Percentiles rank a stretch among this genome's conserved stretches.
Evolutionary conservation across 768 basidiomycete genomes (phyloP).

Genomic region (Hemileccinum impolitum): DNA sequence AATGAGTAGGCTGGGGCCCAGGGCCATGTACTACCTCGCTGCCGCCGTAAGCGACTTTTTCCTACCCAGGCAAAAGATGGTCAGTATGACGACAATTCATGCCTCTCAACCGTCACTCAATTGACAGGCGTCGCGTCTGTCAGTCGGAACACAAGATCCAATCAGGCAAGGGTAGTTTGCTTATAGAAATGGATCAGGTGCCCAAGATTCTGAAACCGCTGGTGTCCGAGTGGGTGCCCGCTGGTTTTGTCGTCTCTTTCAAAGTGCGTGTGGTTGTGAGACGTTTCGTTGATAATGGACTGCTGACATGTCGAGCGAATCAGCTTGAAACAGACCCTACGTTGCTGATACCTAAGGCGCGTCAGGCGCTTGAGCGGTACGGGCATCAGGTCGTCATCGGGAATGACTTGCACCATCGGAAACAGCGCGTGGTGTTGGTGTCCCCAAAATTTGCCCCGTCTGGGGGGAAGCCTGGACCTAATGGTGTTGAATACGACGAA

Average conservation of each 20-base stretch:
- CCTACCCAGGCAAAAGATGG: slow-evolving; percentile 87
- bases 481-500: slow-evolving; percentile 44
- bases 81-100: slow-evolving; percentile 35
- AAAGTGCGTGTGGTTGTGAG: slow-evolving; percentile 54
- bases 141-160: slow-evolving; percentile 99
- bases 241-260: slow-evolving; percentile 94
- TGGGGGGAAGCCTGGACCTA: slow-evolving; percentile 7
- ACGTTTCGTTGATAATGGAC: neutral
- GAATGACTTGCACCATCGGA: slow-evolving; percentile 89
- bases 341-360: slow-evolving; percentile 88
- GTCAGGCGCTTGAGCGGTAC: slow-evolving; percentile 84
- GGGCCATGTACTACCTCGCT: slow-evolving; percentile 92
- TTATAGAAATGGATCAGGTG: slow-evolving; percentile 98
- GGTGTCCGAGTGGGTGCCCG: slow-evolving; percentile 89
- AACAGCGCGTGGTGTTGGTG: slow-evolving; percentile 90
- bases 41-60: slow-evolving; percentile 99
- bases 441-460: slow-evolving; percentile 40
- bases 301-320: slow-evolving; percentile 3
- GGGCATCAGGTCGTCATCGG: slow-evolving; percentile 98
- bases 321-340: slow-evolving; percentile 90
- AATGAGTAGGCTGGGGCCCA: slow-evolving; percentile 63
- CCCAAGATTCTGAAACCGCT: slow-evolving; percentile 93
- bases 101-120: neutral
- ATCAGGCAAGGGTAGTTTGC: slow-evolving; percentile 88
- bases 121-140: neutral